phyloP scores from a whole-genome alignment of 768 basidiomycete genomes.

The Tulasnella sp. region DNA sequence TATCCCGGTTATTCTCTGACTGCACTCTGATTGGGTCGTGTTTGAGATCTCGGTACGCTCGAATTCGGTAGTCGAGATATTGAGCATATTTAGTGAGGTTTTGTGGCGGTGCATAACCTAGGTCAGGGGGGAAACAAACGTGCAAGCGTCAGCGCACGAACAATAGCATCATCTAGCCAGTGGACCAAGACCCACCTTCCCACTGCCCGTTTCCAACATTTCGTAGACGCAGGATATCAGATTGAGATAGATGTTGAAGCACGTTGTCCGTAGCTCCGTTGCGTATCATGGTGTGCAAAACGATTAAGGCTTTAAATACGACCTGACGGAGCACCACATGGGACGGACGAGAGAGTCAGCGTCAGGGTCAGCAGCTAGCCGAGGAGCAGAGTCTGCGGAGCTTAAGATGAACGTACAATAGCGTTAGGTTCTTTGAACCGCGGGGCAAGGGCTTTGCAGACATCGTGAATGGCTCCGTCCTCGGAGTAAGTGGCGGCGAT shows the following conservation, averaged over 20 bases:
- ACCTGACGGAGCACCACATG: slow-evolving; percentile 55
- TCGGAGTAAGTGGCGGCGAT: slow-evolving; percentile 97
- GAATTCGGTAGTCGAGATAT: slow-evolving; percentile 88
- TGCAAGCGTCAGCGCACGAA: not conserved
- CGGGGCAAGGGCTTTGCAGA: slow-evolving; percentile 83
- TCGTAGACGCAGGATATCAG: slow-evolving; percentile 77
- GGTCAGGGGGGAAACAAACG: not conserved
- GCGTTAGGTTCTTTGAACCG: slow-evolving; percentile 90
- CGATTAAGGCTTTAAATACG: slow-evolving; percentile 97
- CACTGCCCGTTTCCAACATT: slow-evolving; percentile 82
- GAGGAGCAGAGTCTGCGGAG: slow-evolving; percentile 13
- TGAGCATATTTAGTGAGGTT: slow-evolving; percentile 85
- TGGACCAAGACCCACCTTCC: slow-evolving; percentile 66
- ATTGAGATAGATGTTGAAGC: slow-evolving; percentile 76
- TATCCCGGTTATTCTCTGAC: slow-evolving; percentile 87
- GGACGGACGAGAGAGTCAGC: not conserved
- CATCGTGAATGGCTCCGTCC: slow-evolving; percentile 90
- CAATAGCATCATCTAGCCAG: slow-evolving; percentile 24
- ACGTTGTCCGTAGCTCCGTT: slow-evolving; percentile 96
- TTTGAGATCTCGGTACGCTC: slow-evolving; percentile 84
- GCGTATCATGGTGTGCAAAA: slow-evolving; percentile 94
- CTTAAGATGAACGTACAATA: slow-evolving; percentile 58
- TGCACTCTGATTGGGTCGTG: slow-evolving; percentile 95
- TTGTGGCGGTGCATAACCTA: slow-evolving; percentile 84
- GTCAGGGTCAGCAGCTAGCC: not conserved